These are phyloP conservation scores for Ophiosphaerella narmari DNA, from an alignment of 2,329 filamentous ascomycete species.

Conservation along the genomic window DNA sequence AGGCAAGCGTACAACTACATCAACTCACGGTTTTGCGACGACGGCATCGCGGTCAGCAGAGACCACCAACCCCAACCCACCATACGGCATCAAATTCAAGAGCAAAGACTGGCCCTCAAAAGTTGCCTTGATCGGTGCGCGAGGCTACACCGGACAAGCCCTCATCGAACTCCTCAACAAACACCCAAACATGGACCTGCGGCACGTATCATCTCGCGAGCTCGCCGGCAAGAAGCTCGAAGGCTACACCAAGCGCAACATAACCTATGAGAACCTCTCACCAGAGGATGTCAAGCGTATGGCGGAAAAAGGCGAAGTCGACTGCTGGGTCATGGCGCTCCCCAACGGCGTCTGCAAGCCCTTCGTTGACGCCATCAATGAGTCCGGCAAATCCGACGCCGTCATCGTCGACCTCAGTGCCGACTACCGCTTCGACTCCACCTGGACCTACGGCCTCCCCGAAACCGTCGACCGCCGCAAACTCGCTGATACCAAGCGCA, in stretches of 20 bases:
- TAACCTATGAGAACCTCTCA: constrained; percentile 88
- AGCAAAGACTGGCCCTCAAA: constrained; percentile 79
- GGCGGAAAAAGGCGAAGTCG: constrained; percentile 81
- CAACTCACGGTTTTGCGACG: constrained; percentile 60
- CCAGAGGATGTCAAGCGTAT: constrained; percentile 85
- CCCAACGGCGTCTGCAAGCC: constrained; percentile 95
- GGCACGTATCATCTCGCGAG: constrained; percentile 91
- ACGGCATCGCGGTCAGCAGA: constrained; percentile 45
- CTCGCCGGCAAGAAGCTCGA: constrained; percentile 83
- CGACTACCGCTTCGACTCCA: constrained; percentile 86
- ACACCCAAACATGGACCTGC: constrained; percentile 87
- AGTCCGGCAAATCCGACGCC: constrained; percentile 66
- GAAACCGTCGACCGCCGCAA: constrained; percentile 78
- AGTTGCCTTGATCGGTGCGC: constrained; percentile 85
- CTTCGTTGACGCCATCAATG: constrained; percentile 85
- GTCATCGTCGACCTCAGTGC: constrained; percentile 94
- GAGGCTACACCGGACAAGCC: constrained; percentile 92
- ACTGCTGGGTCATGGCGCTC: constrained; percentile 97
- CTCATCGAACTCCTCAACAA: constrained; percentile 84
- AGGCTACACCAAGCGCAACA: constrained; percentile 88
- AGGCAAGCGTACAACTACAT: constrained; percentile 39
- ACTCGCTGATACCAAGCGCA: constrained; percentile 78
- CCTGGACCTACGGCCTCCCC: constrained; percentile 89
- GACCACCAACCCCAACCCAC: constrained; percentile 85
- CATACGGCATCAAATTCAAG: constrained; percentile 84